Percentiles rank a stretch among this genome's conserved stretches.
These are phyloP conservation scores for Fusarium duplospermum DNA, from an alignment of 2,329 filamentous ascomycete species.

Conservation along the genomic window DNA sequence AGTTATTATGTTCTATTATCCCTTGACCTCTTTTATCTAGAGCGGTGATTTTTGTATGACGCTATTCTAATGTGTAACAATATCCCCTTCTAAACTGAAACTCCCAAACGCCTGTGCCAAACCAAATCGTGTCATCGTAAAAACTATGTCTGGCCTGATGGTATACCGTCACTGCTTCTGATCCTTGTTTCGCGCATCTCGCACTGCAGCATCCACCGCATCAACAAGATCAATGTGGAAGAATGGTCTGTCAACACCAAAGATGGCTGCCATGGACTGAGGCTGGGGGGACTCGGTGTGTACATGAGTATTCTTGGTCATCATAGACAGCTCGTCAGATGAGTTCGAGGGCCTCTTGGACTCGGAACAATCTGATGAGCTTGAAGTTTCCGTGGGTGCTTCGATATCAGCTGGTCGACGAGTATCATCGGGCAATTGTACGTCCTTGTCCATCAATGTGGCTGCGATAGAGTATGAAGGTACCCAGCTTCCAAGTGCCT, in stretches of 20 bases:
- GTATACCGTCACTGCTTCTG: neutral
- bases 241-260: slow-evolving; percentile 58
- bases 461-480: slow-evolving; percentile 50
- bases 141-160: neutral
- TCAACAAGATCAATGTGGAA: slow-evolving; percentile 60
- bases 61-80: neutral
- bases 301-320: neutral
- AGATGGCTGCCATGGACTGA: slow-evolving; percentile 44
- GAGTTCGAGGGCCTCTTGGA: neutral
- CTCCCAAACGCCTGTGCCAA: slow-evolving; percentile 15
- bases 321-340: neutral
- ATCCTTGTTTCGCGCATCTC: slow-evolving; percentile 43
- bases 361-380: neutral
- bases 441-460: slow-evolving; percentile 31
- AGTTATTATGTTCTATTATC: neutral
- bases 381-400: neutral
- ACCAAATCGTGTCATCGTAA: slow-evolving; percentile 10
- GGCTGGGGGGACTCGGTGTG: neutral
- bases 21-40: neutral
- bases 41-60: neutral
- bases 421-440: neutral
- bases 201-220: slow-evolving; percentile 54
- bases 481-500: slow-evolving; percentile 46
- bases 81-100: neutral
- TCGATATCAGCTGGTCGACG: slow-evolving; percentile 10